Evolutionary conservation across 495 filamentous ascomycete species (phyloP).

Genomic region (Podospora bellae-mahoneyi): DNA sequence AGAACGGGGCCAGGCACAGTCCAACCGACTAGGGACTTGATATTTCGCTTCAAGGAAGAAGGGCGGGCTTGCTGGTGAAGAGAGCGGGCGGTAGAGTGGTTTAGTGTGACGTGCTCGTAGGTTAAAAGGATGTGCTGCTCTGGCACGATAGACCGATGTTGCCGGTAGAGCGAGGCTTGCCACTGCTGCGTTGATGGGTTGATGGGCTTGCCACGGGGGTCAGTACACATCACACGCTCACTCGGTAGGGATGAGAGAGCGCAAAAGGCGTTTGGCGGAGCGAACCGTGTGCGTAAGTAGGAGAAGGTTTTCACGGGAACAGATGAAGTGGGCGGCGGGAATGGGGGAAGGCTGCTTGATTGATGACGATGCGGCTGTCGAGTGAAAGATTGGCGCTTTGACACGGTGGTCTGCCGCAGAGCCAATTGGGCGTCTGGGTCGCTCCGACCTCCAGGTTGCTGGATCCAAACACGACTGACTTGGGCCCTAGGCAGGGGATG

Average conservation of each 20-base stretch:
- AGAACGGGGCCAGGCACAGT: constrained; percentile 3
- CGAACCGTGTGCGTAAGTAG: background rate
- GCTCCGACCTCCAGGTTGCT: constrained; percentile 5
- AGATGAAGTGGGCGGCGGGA: background rate
- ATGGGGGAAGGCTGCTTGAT: constrained; percentile 3
- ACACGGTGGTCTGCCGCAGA: background rate
- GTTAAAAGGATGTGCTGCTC: background rate
- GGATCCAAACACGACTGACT: background rate
- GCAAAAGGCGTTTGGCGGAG: background rate
- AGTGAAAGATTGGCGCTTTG: constrained; percentile 6
- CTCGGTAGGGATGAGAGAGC: background rate
- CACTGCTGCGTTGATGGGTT: background rate
- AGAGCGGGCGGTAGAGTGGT: background rate
- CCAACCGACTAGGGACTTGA: constrained; percentile 4
- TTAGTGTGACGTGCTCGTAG: background rate
- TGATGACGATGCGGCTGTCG: constrained; percentile 7
- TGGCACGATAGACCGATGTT: constrained; percentile 9
- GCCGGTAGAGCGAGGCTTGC: constrained; percentile 6
- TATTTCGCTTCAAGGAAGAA: background rate
- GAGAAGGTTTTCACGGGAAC: background rate
- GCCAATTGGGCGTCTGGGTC: background rate
- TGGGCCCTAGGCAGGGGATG: too few species aligned
- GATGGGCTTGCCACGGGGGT: background rate
- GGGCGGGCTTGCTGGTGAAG: background rate
- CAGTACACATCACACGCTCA: background rate